Base-by-base conservation (phyloP, 148 eudicot species). In the Silene uniflora region DNA sequence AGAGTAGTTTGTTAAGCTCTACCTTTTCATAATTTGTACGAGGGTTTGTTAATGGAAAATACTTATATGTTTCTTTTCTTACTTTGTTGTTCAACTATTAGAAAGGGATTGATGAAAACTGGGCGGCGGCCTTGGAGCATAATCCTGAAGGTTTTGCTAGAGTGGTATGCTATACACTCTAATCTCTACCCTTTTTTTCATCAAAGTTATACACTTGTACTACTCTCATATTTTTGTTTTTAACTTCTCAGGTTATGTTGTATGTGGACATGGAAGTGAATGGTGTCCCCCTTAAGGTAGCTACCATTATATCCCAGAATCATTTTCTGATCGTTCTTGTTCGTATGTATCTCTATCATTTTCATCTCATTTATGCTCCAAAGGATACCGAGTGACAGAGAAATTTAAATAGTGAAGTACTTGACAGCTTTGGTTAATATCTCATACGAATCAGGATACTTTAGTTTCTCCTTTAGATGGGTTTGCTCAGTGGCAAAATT, bases 221-320 rank as follows among this genome's bases (percentile, higher is more conserved):
- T 5, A 22, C 62, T 54, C 71, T 62, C 74, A 52, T 29, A 73
- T 66, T 35, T 47, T 17, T 25, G 19, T 65, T 12, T 77, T 6
- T 39, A 6, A 72, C 44, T 73, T 65, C 82, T 64, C 91, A 95
- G 98, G 96, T 95, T 78, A 95, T 95, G 98, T 59, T 95, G 85
- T 95, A 95, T 74, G 98, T 95, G 65, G 98, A 95, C 83, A 95
- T 95, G 96, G 98, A 95, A 88, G 98, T 95, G 54, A 95, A 95
- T 84, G 93, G 97, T 73, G 92, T 90, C 75, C 98, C 98, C n/a
- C 64, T 95, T 82, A 95, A 95, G 98, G 98, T 95, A 88, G 23
- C 73, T 73, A 59, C 59, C 18, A 76, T 19, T 24, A 0, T 71
- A 52, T 47, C 27, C 13, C 27, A 29, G 14, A 62, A 27, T 11